Evolutionary conservation across 1,284 basidiomycete genomes (phyloP).

Genomic region (Naganishia sp.): DNA sequence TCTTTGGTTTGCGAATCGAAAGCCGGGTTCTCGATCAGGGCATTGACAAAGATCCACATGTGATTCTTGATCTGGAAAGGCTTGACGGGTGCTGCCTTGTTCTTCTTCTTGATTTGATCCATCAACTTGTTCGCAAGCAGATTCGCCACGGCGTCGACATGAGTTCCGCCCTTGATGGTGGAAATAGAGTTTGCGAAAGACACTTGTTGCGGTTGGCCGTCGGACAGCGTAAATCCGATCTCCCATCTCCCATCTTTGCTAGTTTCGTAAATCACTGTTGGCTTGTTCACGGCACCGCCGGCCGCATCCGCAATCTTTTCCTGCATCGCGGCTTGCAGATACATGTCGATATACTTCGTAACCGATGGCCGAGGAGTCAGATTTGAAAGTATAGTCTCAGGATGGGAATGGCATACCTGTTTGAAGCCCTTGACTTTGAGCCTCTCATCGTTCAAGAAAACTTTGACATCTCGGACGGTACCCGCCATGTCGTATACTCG

Average conservation of each 20-base stretch:
- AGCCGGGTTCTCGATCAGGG: constrained; percentile 94
- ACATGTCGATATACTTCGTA: constrained; percentile 82
- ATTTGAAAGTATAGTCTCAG: background rate
- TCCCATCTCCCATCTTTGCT: constrained; percentile 81
- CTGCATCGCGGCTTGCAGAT: constrained; percentile 62
- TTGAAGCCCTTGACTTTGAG: constrained; percentile 96
- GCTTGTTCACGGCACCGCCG: constrained; percentile 73
- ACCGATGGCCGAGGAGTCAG: background rate
- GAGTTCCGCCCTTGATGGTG: constrained; percentile 94
- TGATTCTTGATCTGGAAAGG: constrained; percentile 93
- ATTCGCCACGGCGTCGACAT: constrained; percentile 83
- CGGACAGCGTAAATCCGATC: constrained; percentile 88
- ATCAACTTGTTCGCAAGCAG: constrained; percentile 85
- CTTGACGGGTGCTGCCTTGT: constrained; percentile 91
- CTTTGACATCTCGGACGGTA: constrained; percentile 89
- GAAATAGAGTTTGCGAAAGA: constrained; percentile 99
- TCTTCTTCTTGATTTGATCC: constrained; percentile 87
- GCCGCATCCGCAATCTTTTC: constrained; percentile 69
- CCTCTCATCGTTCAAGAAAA: constrained; percentile 87
- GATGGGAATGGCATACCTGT: constrained; percentile 55
- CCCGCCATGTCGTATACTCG: constrained; percentile 98
- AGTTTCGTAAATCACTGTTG: constrained; percentile 78
- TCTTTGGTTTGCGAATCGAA: constrained; percentile 99
- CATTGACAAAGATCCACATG: constrained; percentile 98
- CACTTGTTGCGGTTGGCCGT: constrained; percentile 84